Percentiles rank a stretch among this genome's conserved stretches.
These are phyloP conservation scores for Fusarium multiceps DNA, from an alignment of 2,329 filamentous ascomycete species.

Conservation along the genomic window DNA sequence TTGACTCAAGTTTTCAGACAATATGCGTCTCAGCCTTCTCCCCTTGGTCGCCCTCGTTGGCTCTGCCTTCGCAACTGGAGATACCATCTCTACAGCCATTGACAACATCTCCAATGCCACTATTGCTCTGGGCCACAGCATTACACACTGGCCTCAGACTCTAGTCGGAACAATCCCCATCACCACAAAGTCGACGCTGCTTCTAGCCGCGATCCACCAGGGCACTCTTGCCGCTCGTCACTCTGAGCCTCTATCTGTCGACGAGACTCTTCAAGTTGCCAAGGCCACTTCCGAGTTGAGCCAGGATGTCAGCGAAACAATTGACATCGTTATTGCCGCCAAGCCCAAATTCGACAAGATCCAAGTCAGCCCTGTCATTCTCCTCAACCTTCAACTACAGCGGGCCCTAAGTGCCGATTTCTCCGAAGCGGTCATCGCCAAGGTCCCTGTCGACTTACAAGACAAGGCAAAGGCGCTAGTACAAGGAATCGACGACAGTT, in stretches of 20 bases:
- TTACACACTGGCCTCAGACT: slow-evolving; percentile 54
- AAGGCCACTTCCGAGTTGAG: slow-evolving; percentile 51
- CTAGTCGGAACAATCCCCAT: slow-evolving; percentile 56
- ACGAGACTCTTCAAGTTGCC: slow-evolving; percentile 55
- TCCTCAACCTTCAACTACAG: slow-evolving; percentile 56
- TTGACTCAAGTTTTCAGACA: slow-evolving; percentile 24
- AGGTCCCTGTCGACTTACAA: slow-evolving; percentile 53
- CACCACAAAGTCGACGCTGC: slow-evolving; percentile 51
- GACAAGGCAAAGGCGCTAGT: slow-evolving; percentile 51
- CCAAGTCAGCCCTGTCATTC: slow-evolving; percentile 56
- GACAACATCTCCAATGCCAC: slow-evolving; percentile 50
- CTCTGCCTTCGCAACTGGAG: slow-evolving; percentile 49
- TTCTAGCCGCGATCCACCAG: slow-evolving; percentile 55
- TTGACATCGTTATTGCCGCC: slow-evolving; percentile 52
- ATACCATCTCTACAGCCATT: slow-evolving; percentile 52
- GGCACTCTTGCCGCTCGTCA: slow-evolving; percentile 52
- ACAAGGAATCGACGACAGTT: slow-evolving; percentile 53
- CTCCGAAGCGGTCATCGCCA: slow-evolving; percentile 52
- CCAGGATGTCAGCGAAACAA: slow-evolving; percentile 52
- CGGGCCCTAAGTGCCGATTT: slow-evolving; percentile 55
- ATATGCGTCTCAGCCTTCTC: slow-evolving; percentile 44
- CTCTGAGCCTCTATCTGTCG: slow-evolving; percentile 53
- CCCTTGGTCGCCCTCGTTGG: slow-evolving; percentile 37
- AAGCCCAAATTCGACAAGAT: slow-evolving; percentile 59
- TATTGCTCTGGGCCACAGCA: slow-evolving; percentile 49